These are phyloP conservation scores for Leersia perrieri DNA, from an alignment of 176 grass and related monocot species.

Conservation along the genomic window DNA sequence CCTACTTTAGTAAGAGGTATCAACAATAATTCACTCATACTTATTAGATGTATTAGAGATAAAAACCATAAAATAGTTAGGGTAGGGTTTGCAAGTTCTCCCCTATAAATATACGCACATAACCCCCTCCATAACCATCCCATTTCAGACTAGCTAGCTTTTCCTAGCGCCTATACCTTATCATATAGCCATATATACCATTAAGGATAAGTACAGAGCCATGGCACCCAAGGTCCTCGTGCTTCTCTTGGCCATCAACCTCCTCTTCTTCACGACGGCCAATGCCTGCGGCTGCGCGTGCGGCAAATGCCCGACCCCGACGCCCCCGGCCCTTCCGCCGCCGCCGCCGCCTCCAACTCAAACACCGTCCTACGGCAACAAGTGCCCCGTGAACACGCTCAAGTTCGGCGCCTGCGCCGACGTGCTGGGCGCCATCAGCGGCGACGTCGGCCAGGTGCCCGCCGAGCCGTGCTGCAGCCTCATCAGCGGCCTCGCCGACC, in stretches of 20 bases:
- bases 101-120: slow-evolving; percentile 49
- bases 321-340: slow-evolving; percentile 11
- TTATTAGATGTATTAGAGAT: too few relatives aligned
- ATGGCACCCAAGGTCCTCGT: slow-evolving; percentile 45
- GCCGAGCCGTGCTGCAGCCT: slow-evolving; percentile 66
- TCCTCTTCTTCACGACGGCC: slow-evolving; percentile 49
- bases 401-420: slow-evolving; percentile 64
- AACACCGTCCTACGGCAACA: slow-evolving; percentile 2
- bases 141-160: slow-evolving; percentile 8
- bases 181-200: neutral
- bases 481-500: slow-evolving; percentile 44
- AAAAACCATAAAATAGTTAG: neutral
- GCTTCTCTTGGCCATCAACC: slow-evolving; percentile 52
- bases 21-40: too few relatives aligned
- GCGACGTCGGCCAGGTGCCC: slow-evolving; percentile 41
- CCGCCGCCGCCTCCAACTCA: slow-evolving; percentile 15
- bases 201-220: neutral
- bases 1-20: too few relatives aligned
- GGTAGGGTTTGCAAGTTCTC: neutral
- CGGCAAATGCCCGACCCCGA: slow-evolving; percentile 37
- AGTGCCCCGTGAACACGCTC: slow-evolving; percentile 57
- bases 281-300: slow-evolving; percentile 43
- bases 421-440: slow-evolving; percentile 46
- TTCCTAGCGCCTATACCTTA: neutral
- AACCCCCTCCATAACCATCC: slow-evolving; percentile 1